A percentile compares a stretch with the other conserved stretches of the same genome.
phyloP scores from a whole-genome alignment of 1,284 basidiomycete species.

The Ceratobasidium sp. region DNA sequence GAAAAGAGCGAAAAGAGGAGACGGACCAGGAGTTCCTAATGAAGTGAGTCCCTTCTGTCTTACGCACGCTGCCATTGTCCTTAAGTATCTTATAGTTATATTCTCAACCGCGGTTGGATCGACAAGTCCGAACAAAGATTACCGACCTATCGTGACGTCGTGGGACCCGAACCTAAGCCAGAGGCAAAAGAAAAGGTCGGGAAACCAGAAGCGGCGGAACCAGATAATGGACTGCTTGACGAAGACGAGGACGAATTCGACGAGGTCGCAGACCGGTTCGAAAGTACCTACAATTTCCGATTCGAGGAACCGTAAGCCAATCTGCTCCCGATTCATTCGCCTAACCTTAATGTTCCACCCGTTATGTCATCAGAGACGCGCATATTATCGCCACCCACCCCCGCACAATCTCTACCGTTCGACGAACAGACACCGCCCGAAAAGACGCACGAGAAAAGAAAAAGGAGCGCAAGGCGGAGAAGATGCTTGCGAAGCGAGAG shows the following conservation, averaged over 20 bases:
- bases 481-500: slow-evolving; percentile 80
- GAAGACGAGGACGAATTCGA: slow-evolving; percentile 75
- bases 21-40: slow-evolving; percentile 89
- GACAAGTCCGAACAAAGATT: slow-evolving; percentile 78
- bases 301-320: slow-evolving; percentile 89
- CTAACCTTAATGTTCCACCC: slow-evolving; percentile 3
- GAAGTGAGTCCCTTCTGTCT: slow-evolving; percentile 70
- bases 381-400: slow-evolving; percentile 84
- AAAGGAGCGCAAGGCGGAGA: slow-evolving; percentile 83
- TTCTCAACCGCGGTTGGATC: slow-evolving; percentile 95
- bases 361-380: slow-evolving; percentile 67
- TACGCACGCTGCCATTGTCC: slow-evolving; percentile 17
- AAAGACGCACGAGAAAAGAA: slow-evolving; percentile 84
- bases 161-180: slow-evolving; percentile 53
- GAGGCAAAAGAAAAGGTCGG: slow-evolving; percentile 53
- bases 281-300: slow-evolving; percentile 92
- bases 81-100: slow-evolving; percentile 73
- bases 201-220: slow-evolving; percentile 50
- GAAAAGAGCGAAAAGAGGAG: slow-evolving; percentile 64
- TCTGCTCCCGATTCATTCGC: slow-evolving; percentile 14
- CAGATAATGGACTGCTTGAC: slow-evolving; percentile 53
- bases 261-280: slow-evolving; percentile 78
- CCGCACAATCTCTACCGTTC: slow-evolving; percentile 78
- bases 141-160: slow-evolving; percentile 87
- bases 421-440: slow-evolving; percentile 82